Evolutionary conservation across 2,329 filamentous ascomycete genomes (phyloP).

Genomic region (Cladosporium cucumerinum): DNA sequence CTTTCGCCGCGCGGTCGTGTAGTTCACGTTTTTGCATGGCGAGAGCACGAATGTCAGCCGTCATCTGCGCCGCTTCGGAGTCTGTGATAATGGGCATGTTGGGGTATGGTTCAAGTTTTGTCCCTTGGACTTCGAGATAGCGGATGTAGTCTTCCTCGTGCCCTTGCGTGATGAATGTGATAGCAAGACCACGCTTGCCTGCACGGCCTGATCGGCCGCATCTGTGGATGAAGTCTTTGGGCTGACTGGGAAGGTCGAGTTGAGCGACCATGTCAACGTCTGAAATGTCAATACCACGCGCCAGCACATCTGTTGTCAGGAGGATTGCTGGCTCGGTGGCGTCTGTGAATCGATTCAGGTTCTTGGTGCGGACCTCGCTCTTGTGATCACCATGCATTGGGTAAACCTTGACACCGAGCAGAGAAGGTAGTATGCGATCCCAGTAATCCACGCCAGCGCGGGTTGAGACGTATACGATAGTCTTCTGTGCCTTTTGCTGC

Average conservation of each 20-base stretch:
- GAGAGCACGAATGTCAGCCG: slow-evolving; percentile 59
- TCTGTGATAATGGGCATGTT: slow-evolving; percentile 51
- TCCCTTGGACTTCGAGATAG: slow-evolving; percentile 59
- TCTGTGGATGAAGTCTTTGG: slow-evolving; percentile 73
- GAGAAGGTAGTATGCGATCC: slow-evolving; percentile 68
- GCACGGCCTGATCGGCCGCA: slow-evolving; percentile 63
- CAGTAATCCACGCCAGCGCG: slow-evolving; percentile 96
- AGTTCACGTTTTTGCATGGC: slow-evolving; percentile 62
- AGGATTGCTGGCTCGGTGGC: slow-evolving; percentile 74
- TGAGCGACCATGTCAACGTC: slow-evolving; percentile 89
- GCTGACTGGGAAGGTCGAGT: slow-evolving; percentile 79
- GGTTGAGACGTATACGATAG: slow-evolving; percentile 88
- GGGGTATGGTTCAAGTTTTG: slow-evolving; percentile 31
- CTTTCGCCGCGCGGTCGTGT: slow-evolving; percentile 84
- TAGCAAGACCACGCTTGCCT: slow-evolving; percentile 70
- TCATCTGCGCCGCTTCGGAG: slow-evolving; percentile 57
- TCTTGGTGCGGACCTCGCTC: slow-evolving; percentile 80
- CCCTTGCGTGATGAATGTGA: slow-evolving; percentile 81
- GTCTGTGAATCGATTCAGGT: slow-evolving; percentile 76
- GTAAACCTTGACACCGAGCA: slow-evolving; percentile 69
- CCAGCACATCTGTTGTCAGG: slow-evolving; percentile 88
- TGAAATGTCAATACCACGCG: slow-evolving; percentile 86
- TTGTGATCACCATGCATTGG: slow-evolving; percentile 91
- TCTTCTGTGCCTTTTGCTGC: slow-evolving; percentile 64
- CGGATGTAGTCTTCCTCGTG: slow-evolving; percentile 85